These are phyloP conservation scores for Cubamyces sp. DNA, from an alignment of 768 basidiomycete genomes.

Conservation along the genomic window DNA sequence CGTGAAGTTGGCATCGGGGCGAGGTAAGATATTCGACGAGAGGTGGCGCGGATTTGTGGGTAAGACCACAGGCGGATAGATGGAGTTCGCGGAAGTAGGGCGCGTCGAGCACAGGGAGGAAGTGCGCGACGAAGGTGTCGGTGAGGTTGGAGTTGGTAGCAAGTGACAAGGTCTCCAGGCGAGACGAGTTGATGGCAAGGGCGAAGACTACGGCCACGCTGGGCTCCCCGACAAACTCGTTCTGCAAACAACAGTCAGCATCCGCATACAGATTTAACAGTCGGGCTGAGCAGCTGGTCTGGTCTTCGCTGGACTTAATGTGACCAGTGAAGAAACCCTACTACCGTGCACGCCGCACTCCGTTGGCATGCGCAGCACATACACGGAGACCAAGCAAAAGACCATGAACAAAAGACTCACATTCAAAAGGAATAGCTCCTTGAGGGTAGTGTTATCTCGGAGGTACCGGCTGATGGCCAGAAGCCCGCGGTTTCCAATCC, in stretches of 20 bases:
- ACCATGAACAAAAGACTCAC: constrained; percentile 41
- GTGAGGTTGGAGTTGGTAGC: constrained; percentile 53
- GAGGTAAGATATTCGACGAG: constrained; percentile 57
- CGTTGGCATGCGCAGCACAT: background rate
- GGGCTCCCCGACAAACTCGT: constrained; percentile 44
- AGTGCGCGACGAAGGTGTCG: constrained; percentile 51
- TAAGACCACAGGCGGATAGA: constrained; percentile 47
- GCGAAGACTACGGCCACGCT: constrained; percentile 45
- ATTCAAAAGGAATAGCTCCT: constrained; percentile 58
- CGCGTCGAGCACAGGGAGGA: constrained; percentile 55
- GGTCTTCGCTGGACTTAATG: too few relatives aligned
- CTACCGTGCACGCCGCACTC: background rate
- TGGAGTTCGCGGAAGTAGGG: constrained; percentile 56
- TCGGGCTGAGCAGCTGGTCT: background rate
- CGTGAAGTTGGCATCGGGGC: constrained; percentile 50
- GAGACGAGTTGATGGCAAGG: constrained; percentile 57
- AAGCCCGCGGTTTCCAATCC: constrained; percentile 58
- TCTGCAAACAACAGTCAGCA: constrained; percentile 33
- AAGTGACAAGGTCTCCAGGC: constrained; percentile 52
- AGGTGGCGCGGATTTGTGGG: constrained; percentile 36
- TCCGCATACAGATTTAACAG: background rate
- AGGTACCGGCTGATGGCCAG: constrained; percentile 57
- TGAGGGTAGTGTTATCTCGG: constrained; percentile 47
- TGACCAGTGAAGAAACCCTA: too few relatives aligned
- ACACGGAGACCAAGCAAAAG: background rate